A percentile compares a stretch with the other conserved stretches of the same genome.
phyloP scores from a whole-genome alignment of 139 green algal species.

The Volvox reticuliferus region DNA sequence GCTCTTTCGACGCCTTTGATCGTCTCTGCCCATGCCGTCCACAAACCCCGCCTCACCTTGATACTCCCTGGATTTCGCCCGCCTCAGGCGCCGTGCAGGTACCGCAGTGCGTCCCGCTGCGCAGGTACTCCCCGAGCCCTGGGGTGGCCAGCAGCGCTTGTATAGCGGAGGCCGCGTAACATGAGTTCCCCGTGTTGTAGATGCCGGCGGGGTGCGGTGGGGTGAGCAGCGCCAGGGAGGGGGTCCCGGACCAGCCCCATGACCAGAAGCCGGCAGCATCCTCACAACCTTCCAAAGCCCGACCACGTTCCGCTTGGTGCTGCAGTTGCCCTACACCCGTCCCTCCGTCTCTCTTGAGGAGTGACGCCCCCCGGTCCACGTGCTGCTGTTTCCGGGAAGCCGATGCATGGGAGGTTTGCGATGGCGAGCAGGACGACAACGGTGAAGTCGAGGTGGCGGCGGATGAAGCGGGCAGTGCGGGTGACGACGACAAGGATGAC shows the following conservation, averaged over 20 bases:
- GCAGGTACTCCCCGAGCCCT: conserved; percentile 40
- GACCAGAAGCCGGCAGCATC: too few relatives aligned
- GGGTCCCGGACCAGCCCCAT: too few relatives aligned
- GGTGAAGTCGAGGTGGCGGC: background rate
- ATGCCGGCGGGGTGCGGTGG: conserved; percentile 39
- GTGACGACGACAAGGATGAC: background rate
- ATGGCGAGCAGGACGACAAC: background rate
- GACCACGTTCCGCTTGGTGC: too few relatives aligned
- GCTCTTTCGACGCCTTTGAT: too few relatives aligned
- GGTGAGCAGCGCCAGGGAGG: background rate
- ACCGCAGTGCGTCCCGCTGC: conserved; percentile 12
- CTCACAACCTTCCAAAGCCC: too few relatives aligned
- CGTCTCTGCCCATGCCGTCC: background rate
- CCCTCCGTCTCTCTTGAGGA: too few relatives aligned
- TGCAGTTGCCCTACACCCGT: too few relatives aligned
- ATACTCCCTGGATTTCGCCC: background rate
- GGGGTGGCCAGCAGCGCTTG: conserved; percentile 50
- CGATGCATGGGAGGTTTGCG: too few relatives aligned
- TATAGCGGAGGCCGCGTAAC: conserved; percentile 53
- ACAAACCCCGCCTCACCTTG: background rate
- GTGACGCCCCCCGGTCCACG: too few relatives aligned
- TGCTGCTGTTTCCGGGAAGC: too few relatives aligned
- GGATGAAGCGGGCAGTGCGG: too few relatives aligned
- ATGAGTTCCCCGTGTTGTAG: conserved; percentile 59
- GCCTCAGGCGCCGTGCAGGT: background rate